Base-by-base conservation (phyloP, 768 basidiomycete species). In the Paxillus ammoniavirescens region DNA sequence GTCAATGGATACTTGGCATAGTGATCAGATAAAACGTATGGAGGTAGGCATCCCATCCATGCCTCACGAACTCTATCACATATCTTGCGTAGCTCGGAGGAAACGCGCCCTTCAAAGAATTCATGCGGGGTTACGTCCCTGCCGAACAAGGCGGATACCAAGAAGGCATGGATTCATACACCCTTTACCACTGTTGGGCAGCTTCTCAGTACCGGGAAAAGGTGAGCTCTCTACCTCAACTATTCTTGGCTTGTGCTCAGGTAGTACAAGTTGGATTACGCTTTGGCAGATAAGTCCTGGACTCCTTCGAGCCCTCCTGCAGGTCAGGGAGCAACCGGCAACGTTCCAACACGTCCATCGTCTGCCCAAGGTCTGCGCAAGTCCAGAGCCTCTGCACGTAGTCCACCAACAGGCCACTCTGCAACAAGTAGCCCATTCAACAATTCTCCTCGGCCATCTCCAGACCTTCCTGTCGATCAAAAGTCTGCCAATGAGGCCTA, bases 1-100 rank as follows among this genome's bases (percentile, higher is more conserved):
- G 58, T 93, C 93, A 50, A 98, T 97, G 95, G 95, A 97, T 73
- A 89, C 93, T 59, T 97, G 94, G 93, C 87, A 90, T 59, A 82
- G 85, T 36, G 92, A 95, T 54, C 93, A 97, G 71, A 74, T 93
- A 58, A 85, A 69, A 63, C 81, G 91, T 58, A 98, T 99, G 93
- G 86, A 90, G 84, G 93, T 93, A 46, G 48, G 75, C 67, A 52
- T 44, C 38, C 46, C 42, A 35, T 48, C n/a, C 14, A 54, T 42
- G 35, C 55, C 47, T 49, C 44, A 18, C 50, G 37, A 38, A 45
- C 5, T 21, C 23, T 15, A 23, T 54, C 59, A 54, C 61, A 54
- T 51, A 44, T 17, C 40, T 48, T 52, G 42, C 51, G 36, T 62
- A 95, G 88, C 78, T 91, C 47, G 95, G 96, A 45, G 96, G 96